Percentiles rank a stretch among this genome's conserved stretches.
phyloP scores from a whole-genome alignment of 2,329 filamentous ascomycete species.

The Bipolaris oryzae region DNA sequence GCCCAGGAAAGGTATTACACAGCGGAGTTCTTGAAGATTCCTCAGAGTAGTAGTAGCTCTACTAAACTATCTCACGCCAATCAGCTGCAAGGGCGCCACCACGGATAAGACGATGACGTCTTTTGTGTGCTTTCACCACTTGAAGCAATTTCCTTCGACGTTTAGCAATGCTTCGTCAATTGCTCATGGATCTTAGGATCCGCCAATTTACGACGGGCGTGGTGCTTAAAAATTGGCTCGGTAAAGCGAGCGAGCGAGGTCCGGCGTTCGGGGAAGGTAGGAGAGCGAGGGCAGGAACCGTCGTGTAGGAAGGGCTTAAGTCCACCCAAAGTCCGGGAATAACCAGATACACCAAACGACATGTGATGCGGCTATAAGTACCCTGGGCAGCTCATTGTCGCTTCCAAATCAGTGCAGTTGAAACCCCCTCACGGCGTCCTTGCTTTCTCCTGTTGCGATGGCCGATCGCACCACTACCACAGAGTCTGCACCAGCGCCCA shows the following conservation, averaged over 20 bases:
- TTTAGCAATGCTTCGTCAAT: not conserved
- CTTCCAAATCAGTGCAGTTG: not conserved
- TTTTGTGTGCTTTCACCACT: not conserved
- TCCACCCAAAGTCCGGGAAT: conserved; percentile 16
- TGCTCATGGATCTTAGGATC: too few species aligned
- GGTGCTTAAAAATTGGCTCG: not conserved
- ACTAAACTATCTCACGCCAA: not conserved
- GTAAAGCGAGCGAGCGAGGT: not conserved
- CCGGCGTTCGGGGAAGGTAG: conserved; percentile 4
- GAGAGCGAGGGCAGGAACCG: not conserved
- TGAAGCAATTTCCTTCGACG: not conserved
- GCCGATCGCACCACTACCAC: not conserved
- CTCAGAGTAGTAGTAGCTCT: not conserved
- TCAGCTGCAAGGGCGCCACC: not conserved
- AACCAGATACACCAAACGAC: conserved; percentile 7
- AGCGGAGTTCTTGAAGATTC: not conserved
- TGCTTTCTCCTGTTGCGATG: conserved; percentile 1
- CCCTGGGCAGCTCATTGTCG: not conserved
- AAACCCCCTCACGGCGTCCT: not conserved
- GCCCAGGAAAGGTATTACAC: not conserved
- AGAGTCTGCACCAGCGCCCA: not conserved
- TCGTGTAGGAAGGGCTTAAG: conserved; percentile 2
- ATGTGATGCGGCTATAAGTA: conserved; percentile 10
- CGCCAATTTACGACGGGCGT: not conserved
- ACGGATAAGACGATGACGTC: not conserved